phyloP scores from a whole-genome alignment of 768 basidiomycete genomes.

The Lentinula guzmanii region DNA sequence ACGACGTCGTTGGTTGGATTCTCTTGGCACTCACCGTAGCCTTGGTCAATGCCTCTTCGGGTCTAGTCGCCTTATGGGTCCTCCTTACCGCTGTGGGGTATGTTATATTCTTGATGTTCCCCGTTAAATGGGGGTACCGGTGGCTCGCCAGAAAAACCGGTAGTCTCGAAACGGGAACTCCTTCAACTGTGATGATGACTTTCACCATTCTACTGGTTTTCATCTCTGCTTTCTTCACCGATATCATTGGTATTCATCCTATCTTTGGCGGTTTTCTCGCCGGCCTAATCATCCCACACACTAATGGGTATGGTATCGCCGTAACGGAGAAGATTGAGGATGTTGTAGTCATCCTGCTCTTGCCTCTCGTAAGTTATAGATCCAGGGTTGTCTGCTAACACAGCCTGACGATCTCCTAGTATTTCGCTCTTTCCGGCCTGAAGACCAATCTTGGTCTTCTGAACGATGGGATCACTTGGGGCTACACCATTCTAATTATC shows the following conservation, averaged over 20 bases:
- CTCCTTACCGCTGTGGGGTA: slow-evolving; percentile 65
- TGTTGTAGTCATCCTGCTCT: slow-evolving; percentile 66
- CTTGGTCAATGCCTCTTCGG: slow-evolving; percentile 70
- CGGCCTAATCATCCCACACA: slow-evolving; percentile 77
- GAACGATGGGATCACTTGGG: slow-evolving; percentile 75
- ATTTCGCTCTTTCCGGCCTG: slow-evolving; percentile 77
- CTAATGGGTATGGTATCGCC: slow-evolving; percentile 75
- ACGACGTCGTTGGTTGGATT: slow-evolving; percentile 76
- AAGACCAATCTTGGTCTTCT: slow-evolving; percentile 76
- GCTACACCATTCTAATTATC: slow-evolving; percentile 69
- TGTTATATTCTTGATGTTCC: slow-evolving; percentile 59
- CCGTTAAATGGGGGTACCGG: slow-evolving; percentile 55
- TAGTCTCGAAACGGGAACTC: slow-evolving; percentile 65
- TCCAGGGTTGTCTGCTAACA: neutral
- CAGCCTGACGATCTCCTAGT: slow-evolving; percentile 31
- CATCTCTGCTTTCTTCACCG: slow-evolving; percentile 75
- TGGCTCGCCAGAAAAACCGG: slow-evolving; percentile 68
- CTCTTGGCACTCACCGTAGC: slow-evolving; percentile 81
- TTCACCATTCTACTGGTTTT: slow-evolving; percentile 71
- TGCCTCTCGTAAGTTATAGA: slow-evolving; percentile 58
- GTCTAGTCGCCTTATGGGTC: slow-evolving; percentile 75
- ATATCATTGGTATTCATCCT: slow-evolving; percentile 74
- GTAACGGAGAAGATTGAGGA: slow-evolving; percentile 86
- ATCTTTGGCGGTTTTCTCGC: slow-evolving; percentile 78
- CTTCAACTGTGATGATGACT: slow-evolving; percentile 74